Conservation (phyloP, 768 basidiomycete genomes). For the Phlebiopsis flavidoalba region DNA sequence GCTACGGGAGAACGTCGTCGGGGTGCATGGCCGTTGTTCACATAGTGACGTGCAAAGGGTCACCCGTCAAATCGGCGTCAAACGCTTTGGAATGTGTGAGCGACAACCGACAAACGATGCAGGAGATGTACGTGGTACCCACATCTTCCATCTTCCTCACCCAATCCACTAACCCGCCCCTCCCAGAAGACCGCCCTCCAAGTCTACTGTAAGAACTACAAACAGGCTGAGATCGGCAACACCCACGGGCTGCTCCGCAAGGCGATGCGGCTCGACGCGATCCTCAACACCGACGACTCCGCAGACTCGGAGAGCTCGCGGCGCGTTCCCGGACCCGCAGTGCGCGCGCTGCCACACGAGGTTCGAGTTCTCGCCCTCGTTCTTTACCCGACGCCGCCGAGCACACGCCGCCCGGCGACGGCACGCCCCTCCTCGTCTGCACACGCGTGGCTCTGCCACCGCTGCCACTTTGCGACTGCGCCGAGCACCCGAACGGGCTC, state of each 20-base stretch:
- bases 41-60: constrained; percentile 73
- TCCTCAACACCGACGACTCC: constrained; percentile 41
- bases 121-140: constrained; percentile 67
- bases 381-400: constrained; percentile 45
- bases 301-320: constrained; percentile 13
- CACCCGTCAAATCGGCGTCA: constrained; percentile 59
- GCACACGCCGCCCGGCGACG: constrained; percentile 19
- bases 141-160: not conserved
- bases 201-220: constrained; percentile 81
- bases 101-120: constrained; percentile 78
- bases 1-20: no score
- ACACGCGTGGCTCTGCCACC: constrained; percentile 35
- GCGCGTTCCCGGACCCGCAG: constrained; percentile 23
- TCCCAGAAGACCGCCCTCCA: constrained; percentile 75
- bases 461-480: constrained; percentile 34
- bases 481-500: not conserved
- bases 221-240: constrained; percentile 65
- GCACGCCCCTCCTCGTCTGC: constrained; percentile 13
- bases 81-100: constrained; percentile 82
- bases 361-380: constrained; percentile 70
- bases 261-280: constrained; percentile 75
- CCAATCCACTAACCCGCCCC: not conserved
- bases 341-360: constrained; percentile 65
- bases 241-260: constrained; percentile 87
- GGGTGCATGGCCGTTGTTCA: constrained; percentile 79